Conservation (phyloP, 441 rosid genomes). For the Adansonia gregorii region DNA sequence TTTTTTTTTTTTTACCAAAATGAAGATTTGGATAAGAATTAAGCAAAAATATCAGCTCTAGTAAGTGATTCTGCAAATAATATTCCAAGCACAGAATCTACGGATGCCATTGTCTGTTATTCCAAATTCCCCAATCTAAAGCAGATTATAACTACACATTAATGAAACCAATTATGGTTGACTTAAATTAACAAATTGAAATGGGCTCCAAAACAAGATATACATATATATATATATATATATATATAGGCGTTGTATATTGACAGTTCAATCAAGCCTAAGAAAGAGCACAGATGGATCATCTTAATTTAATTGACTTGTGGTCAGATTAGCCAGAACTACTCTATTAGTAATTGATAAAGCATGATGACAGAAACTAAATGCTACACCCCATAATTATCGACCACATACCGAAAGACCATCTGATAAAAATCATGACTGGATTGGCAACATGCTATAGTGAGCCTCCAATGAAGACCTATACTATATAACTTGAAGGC, state of each 20-base stretch:
- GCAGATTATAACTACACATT: not conserved
- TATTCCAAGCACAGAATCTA: constrained; percentile 8
- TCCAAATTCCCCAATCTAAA: not conserved
- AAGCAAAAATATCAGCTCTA: not conserved
- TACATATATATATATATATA: too few species aligned
- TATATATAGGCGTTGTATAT: not conserved
- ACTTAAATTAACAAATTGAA: not conserved
- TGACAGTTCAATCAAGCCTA: not conserved
- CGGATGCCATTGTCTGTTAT: not conserved
- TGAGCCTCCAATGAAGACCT: not conserved
- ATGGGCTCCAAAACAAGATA: not conserved
- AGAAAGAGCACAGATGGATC: not conserved
- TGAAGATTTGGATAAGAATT: not conserved
- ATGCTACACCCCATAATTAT: not conserved
- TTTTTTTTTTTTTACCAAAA: not conserved
- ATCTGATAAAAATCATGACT: not conserved
- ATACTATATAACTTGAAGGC: not conserved
- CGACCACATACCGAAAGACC: not conserved
- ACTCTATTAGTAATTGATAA: not conserved
- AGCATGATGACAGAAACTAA: not conserved
- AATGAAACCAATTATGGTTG: not conserved
- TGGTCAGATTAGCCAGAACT: not conserved
- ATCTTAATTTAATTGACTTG: not conserved
- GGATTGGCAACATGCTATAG: not conserved
- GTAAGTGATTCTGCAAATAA: not conserved